A percentile compares a stretch with the other conserved stretches of the same genome.
Conservation (phyloP, 202 grass and related monocot genomes). For the Zoysia matrella region DNA sequence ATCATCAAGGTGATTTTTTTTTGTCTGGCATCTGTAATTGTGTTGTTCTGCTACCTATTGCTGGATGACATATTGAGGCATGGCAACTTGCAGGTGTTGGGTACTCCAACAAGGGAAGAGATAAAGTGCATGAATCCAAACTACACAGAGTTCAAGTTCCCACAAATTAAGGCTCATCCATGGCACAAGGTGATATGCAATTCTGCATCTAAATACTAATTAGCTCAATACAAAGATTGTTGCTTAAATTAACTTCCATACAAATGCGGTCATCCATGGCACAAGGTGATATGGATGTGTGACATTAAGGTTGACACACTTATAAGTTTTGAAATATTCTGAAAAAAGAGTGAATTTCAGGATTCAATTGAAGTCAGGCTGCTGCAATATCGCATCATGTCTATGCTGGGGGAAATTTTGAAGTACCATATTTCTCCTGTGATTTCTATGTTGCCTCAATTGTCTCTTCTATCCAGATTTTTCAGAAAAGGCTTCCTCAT, state of each 20-base stretch:
- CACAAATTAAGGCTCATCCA: constrained; percentile 12
- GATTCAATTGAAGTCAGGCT: neutral
- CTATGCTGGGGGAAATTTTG: neutral
- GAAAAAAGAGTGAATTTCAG: neutral
- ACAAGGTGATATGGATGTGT: neutral
- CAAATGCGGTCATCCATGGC: constrained; percentile 11
- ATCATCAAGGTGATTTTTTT: constrained; percentile 88
- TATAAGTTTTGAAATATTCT: constrained; percentile 3
- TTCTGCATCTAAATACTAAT: neutral
- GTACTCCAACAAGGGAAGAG: constrained; percentile 99
- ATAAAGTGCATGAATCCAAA: constrained; percentile 99
- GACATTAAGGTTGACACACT: neutral
- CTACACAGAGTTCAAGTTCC: constrained; percentile 96
- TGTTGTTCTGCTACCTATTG: constrained; percentile 14
- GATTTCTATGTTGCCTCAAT: constrained; percentile 23
- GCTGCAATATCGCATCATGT: neutral
- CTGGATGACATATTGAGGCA: constrained; percentile 41
- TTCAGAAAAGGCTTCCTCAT: constrained; percentile 80
- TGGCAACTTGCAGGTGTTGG: constrained; percentile 69
- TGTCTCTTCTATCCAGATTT: constrained; percentile 63
- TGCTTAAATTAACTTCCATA: neutral
- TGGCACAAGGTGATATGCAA: constrained; percentile 80
- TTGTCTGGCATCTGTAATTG: neutral
- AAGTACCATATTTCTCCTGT: neutral
- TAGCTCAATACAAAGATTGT: constrained; percentile 4